phyloP scores from a whole-genome alignment of 352 stramenopile species.

The Globisporangium yorkense region DNA sequence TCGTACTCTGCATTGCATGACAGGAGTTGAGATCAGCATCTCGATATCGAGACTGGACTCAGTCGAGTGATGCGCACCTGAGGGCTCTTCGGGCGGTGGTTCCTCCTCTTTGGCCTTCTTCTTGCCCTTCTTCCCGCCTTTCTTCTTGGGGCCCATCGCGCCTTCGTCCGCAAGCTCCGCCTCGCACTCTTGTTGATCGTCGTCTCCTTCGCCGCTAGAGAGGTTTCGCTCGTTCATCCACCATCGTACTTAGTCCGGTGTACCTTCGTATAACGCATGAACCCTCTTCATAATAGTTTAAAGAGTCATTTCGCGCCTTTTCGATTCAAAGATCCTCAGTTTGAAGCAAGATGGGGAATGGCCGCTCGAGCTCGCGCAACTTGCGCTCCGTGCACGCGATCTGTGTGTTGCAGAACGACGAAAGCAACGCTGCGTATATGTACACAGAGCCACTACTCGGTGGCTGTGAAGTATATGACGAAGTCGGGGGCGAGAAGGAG shows the following conservation, averaged over 20 bases:
- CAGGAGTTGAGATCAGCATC: neutral
- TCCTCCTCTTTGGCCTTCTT: constrained; percentile 69
- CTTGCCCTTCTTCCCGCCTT: constrained; percentile 54
- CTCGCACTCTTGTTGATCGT: neutral
- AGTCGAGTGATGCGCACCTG: constrained; percentile 24
- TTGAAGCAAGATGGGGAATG: constrained; percentile 27
- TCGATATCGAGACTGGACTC: neutral
- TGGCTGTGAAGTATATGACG: neutral
- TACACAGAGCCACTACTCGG: constrained; percentile 55
- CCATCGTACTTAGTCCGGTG: no score
- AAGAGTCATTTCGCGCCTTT: neutral
- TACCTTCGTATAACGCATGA: no score
- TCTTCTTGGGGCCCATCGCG: constrained; percentile 72
- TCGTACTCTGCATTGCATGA: constrained; percentile 76
- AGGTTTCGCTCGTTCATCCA: neutral
- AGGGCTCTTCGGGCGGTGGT: constrained; percentile 59
- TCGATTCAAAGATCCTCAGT: neutral
- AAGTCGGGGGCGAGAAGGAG: constrained; percentile 10
- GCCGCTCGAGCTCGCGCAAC: constrained; percentile 22
- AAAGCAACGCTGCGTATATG: constrained; percentile 23
- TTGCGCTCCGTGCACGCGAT: constrained; percentile 21
- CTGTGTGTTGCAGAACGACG: constrained; percentile 18
- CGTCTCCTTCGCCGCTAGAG: no score
- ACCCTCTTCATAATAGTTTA: no score
- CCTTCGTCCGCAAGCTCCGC: neutral